Base-by-base conservation (phyloP, 1,284 basidiomycete species). In the Coniophora puteana region DNA sequence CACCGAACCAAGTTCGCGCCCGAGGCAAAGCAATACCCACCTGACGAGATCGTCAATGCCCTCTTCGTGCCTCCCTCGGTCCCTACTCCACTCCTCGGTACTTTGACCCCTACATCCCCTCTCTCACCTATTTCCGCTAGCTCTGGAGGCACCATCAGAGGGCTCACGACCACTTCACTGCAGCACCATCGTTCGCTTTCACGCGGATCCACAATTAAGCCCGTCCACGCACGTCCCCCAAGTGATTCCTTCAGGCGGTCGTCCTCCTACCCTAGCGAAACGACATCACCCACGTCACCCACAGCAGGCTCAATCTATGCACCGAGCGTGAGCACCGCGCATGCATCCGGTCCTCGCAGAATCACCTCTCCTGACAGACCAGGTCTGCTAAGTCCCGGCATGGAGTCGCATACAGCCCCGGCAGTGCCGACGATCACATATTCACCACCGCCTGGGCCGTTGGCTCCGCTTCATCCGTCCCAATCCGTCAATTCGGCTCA, bases 1-100 rank as follows among this genome's bases (percentile, higher is more conserved):
- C 78, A 81, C 49, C 80, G 72, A 55, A 53, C 79, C 43, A 83
- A 72, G 56, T 64, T 80, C 46, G 61, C 67, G 28, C 52, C 54
- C 14, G 45, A 38, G 12, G 38, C 41, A 23, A 36, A 39, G 41
- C 50, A 45, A 47, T 63, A 42, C 50, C 56, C 51, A 14, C 44
- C 58, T 14, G 57, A 56, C 25, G 59, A 65, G 5, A 78, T 84
- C 49, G 65, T 84, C 12, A 67, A 71, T 22, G 71, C 73, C 5
- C 58, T 83, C 20, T 83, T 84, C 50, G 45, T 75, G 27, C 59
- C 66, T 39, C 66, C 57, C 51, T 52, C 43, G 43, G 22, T 46
- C n/a, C 17, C 23, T 40, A 30, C 34, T n/a, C 26, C 18, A 34
- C 7, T 8, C n/a, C 43, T 44, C 47, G 46, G 36, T 43, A n/a